Conservation (phyloP, 2,329 filamentous ascomycete species). For the Xylariaceae sp. region DNA sequence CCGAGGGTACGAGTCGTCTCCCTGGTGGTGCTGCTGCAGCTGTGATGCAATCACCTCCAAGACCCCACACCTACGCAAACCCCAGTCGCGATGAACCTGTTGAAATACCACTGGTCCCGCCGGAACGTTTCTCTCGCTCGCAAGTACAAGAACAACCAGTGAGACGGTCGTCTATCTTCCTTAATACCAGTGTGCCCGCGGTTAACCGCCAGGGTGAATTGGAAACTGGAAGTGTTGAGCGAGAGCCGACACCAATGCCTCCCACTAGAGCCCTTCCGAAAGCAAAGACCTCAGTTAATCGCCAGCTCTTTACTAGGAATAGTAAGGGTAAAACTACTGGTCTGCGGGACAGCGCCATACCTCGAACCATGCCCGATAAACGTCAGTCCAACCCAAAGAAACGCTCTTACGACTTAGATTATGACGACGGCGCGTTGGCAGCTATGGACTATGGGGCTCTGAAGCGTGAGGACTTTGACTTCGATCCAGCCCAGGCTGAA, state of each 20-base stretch:
- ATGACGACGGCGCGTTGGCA: constrained; percentile 52
- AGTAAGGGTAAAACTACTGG: constrained; percentile 17
- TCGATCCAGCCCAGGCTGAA: constrained; percentile 48
- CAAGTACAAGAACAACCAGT: constrained; percentile 22
- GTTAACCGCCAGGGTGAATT: constrained; percentile 27
- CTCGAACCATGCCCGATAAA: constrained; percentile 24
- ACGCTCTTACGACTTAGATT: constrained; percentile 41
- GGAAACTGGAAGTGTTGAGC: constrained; percentile 25
- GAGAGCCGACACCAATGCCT: constrained; percentile 28
- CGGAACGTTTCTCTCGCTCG: constrained; percentile 18
- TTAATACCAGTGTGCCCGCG: constrained; percentile 29
- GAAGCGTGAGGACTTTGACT: constrained; percentile 50
- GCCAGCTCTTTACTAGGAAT: constrained; percentile 26
- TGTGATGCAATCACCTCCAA: constrained; percentile 20
- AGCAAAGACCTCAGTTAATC: constrained; percentile 26
- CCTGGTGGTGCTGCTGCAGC: constrained; percentile 12
- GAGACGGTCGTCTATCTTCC: constrained; percentile 30
- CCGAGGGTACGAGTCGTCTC: constrained; percentile 21
- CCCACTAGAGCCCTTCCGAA: constrained; percentile 21
- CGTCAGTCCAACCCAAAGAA: constrained; percentile 25
- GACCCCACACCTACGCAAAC: constrained; percentile 21
- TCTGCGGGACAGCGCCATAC: constrained; percentile 28
- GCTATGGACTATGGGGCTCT: constrained; percentile 50
- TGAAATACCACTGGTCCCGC: constrained; percentile 19
- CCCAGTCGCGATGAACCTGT: constrained; percentile 22